Evolutionary conservation across 768 basidiomycete genomes (phyloP).

Genomic region (Auricularia sp.): DNA sequence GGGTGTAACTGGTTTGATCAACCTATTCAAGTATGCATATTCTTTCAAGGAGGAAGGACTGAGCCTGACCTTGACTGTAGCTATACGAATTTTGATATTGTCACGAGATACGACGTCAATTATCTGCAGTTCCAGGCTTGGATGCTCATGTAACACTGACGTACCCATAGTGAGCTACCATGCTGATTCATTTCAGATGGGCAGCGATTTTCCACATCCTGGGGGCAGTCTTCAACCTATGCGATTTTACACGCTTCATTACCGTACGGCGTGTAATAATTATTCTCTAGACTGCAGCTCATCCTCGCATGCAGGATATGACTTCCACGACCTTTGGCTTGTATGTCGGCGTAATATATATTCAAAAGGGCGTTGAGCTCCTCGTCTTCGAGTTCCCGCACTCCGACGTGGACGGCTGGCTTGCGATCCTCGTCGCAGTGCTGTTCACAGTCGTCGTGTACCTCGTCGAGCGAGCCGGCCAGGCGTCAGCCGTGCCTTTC

Average conservation of each 20-base stretch:
- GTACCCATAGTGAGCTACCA: not conserved
- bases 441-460: constrained; percentile 25
- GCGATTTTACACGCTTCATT: not conserved
- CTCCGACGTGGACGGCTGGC: constrained; percentile 10
- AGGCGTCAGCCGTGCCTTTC: not conserved
- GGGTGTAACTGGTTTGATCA: constrained; percentile 33
- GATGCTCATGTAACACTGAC: constrained; percentile 6
- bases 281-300: constrained; percentile 9
- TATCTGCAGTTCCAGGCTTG: constrained; percentile 31
- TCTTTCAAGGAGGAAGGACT: not conserved
- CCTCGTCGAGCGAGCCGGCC: constrained; percentile 8
- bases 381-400: constrained; percentile 22
- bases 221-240: constrained; percentile 14
- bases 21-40: constrained; percentile 22
- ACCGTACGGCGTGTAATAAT: not conserved
- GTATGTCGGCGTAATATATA: constrained; percentile 20
- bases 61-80: not conserved
- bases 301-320: constrained; percentile 25
- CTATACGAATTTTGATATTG: constrained; percentile 28
- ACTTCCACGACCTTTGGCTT: constrained; percentile 29
- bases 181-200: constrained; percentile 21
- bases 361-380: constrained; percentile 27
- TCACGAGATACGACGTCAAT: constrained; percentile 13
- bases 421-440: constrained; percentile 19
- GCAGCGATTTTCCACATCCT: constrained; percentile 25